Evolutionary conservation across 2,329 filamentous ascomycete genomes (phyloP).

Genomic region (Diplodia mutila): DNA sequence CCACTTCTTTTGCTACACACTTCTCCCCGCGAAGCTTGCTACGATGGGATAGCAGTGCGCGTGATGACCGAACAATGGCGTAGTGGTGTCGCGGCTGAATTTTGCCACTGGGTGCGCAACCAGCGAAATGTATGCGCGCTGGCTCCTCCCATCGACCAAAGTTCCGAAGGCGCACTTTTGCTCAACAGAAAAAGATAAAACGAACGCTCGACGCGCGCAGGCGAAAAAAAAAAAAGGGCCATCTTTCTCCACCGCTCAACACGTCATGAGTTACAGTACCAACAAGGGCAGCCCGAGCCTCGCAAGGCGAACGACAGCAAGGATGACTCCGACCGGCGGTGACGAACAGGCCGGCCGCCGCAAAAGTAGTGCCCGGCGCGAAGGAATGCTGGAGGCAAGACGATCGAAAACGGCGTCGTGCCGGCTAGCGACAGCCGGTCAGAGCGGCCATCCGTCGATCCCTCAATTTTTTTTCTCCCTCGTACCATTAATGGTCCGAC

Average conservation of each 20-base stretch:
- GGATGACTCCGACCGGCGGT: neutral
- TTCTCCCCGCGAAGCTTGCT: too few relatives aligned
- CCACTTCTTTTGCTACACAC: too few relatives aligned
- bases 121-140: neutral
- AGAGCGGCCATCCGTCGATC: neutral
- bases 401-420: conserved; percentile 10
- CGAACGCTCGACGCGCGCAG: neutral
- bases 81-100: too few relatives aligned
- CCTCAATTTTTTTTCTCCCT: neutral
- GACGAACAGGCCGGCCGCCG: neutral
- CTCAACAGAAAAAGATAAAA: neutral
- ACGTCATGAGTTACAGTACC: neutral
- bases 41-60: too few relatives aligned
- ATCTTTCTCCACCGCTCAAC: neutral
- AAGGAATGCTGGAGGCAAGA: neutral
- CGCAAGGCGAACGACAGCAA: neutral
- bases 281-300: neutral
- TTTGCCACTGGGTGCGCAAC: neutral
- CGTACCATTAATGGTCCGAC: neutral
- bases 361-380: neutral
- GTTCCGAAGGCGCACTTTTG: too few relatives aligned
- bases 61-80: too few relatives aligned
- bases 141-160: neutral
- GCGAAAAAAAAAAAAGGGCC: neutral
- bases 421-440: neutral